These are phyloP conservation scores for Talaromyces amestolkiae DNA, from an alignment of 2,329 filamentous ascomycete species.

Conservation along the genomic window DNA sequence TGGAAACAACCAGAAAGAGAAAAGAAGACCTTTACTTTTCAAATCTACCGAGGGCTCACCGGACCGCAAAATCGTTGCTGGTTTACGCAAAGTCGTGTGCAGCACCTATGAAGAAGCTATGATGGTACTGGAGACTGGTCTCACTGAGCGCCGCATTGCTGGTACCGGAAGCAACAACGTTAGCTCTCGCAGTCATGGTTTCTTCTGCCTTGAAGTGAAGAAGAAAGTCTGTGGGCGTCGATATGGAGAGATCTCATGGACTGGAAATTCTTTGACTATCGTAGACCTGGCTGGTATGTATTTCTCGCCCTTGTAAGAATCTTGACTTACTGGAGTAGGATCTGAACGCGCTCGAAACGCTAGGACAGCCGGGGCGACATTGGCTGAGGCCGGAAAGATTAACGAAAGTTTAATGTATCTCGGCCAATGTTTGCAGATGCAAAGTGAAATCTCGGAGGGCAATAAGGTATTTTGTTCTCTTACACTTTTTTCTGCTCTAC, in stretches of 20 bases:
- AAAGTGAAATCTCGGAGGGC: slow-evolving; percentile 72
- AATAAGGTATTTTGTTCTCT: slow-evolving; percentile 59
- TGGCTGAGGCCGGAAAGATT: slow-evolving; percentile 96
- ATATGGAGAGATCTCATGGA: slow-evolving; percentile 63
- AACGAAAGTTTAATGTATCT: slow-evolving; percentile 98
- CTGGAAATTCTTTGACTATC: slow-evolving; percentile 75
- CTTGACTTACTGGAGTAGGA: slow-evolving; percentile 35
- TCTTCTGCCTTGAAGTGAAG: slow-evolving; percentile 94
- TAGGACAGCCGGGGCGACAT: slow-evolving; percentile 87
- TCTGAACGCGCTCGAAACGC: slow-evolving; percentile 91
- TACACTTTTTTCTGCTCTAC: not conserved
- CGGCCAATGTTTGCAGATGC: slow-evolving; percentile 93
- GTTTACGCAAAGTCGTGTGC: slow-evolving; percentile 86
- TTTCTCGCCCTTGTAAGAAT: not conserved
- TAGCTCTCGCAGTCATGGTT: slow-evolving; percentile 89
- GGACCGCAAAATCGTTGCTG: slow-evolving; percentile 91
- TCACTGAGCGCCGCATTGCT: slow-evolving; percentile 81
- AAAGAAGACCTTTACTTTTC: slow-evolving; percentile 81
- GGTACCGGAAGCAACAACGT: slow-evolving; percentile 92
- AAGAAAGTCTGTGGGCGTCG: slow-evolving; percentile 60
- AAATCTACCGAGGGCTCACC: slow-evolving; percentile 85
- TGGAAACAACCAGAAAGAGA: slow-evolving; percentile 60
- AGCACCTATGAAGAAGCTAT: slow-evolving; percentile 77
- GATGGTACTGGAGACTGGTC: slow-evolving; percentile 82
- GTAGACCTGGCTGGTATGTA: slow-evolving; percentile 77